Conservation (phyloP, 345 rosid species). For the Eucalyptus pauciflora region DNA sequence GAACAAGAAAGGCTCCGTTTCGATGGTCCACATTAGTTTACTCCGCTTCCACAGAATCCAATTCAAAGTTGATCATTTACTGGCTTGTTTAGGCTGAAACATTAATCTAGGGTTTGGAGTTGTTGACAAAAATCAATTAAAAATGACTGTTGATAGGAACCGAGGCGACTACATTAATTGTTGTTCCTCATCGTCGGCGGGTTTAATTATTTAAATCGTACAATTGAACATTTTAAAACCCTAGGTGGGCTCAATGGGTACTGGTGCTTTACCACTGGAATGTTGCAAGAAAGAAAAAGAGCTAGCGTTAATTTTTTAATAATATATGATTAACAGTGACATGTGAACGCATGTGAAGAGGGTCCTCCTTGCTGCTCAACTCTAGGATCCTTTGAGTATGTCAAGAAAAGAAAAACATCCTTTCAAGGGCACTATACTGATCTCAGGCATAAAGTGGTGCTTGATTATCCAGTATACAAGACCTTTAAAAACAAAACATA, state of each 20-base stretch:
- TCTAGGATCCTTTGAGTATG: slow-evolving; percentile 8
- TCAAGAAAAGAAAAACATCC: background rate
- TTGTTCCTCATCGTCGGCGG: background rate
- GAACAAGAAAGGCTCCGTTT: background rate
- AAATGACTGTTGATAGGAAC: background rate
- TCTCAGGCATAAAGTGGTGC: background rate
- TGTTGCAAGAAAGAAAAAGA: background rate
- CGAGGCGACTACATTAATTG: background rate
- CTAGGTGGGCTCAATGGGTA: background rate
- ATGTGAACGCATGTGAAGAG: slow-evolving; percentile 62
- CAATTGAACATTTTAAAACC: background rate
- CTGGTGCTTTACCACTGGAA: slow-evolving; percentile 1
- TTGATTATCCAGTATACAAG: background rate
- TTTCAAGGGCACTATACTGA: background rate
- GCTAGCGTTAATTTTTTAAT: background rate
- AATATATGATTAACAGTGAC: slow-evolving; percentile 5
- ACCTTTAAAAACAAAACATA: background rate
- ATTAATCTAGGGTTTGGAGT: background rate
- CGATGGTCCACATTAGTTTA: slow-evolving; percentile 28
- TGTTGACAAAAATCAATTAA: background rate
- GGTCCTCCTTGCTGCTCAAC: slow-evolving; percentile 34
- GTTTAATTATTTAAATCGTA: background rate
- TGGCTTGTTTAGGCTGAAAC: background rate
- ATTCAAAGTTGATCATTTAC: slow-evolving; percentile 4
- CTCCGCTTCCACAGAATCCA: slow-evolving; percentile 25